phyloP scores from a whole-genome alignment of 176 grass and related monocot species.

The Rhipidocladum racemiflorum region DNA sequence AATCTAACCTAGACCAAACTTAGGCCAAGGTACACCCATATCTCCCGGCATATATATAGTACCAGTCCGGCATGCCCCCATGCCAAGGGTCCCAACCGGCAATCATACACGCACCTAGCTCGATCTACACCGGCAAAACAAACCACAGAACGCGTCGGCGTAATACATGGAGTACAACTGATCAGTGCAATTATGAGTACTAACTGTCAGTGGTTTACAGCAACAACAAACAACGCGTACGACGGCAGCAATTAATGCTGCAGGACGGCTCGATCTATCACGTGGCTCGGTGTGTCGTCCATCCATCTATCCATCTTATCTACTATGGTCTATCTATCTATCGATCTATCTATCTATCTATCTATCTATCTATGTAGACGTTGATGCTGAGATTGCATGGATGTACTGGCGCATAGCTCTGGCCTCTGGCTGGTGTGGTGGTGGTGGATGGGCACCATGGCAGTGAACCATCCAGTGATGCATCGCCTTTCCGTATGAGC shows the following conservation, averaged over 20 bases:
- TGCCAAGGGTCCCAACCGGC: not conserved
- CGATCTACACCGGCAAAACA: not conserved
- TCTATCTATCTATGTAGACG: not conserved
- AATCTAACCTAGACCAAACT: not conserved
- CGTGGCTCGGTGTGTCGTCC: not conserved
- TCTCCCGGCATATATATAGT: not conserved
- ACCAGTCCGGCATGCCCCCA: not conserved
- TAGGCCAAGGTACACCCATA: not conserved
- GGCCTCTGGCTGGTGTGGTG: not conserved
- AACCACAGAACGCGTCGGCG: not conserved
- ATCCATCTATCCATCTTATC: no score
- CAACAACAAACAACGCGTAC: not conserved
- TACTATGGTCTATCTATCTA: no score
- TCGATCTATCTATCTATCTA: not conserved
- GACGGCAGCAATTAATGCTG: not conserved
- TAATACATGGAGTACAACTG: not conserved
- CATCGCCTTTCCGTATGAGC: not conserved
- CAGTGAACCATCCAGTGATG: conserved; percentile 7
- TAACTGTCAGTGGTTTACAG: not conserved
- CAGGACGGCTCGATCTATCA: not conserved
- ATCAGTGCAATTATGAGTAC: not conserved
- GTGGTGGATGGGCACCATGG: no score
- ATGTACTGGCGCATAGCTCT: not conserved
- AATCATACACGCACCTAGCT: not conserved
- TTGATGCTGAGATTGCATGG: not conserved